Evolutionary conservation across 495 filamentous ascomycete genomes (phyloP).

Genomic region (Parathielavia hyrcaniae): DNA sequence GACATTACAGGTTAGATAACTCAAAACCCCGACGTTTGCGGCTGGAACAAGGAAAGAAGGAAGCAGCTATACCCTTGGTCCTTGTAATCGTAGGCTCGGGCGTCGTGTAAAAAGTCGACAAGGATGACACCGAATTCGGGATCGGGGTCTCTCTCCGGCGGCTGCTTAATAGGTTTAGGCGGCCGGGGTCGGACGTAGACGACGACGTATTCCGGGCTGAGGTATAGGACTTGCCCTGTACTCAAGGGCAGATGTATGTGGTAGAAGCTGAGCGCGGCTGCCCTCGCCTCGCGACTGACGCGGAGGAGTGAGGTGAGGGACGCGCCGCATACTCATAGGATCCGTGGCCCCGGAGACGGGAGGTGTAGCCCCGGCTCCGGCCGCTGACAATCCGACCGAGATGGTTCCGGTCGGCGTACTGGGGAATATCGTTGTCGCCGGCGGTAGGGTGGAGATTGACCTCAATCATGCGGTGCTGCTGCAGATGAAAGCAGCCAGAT

Average conservation of each 20-base stretch:
- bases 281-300: not conserved
- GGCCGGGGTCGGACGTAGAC: not conserved
- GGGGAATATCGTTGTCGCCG: not conserved
- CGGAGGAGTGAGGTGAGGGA: not conserved
- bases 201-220: not conserved
- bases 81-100: no score
- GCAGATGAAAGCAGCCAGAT: not conserved
- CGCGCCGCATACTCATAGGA: not conserved
- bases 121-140: not conserved
- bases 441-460: not conserved
- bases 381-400: conserved; percentile 1
- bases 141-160: not conserved
- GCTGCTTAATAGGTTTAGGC: not conserved
- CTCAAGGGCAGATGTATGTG: not conserved
- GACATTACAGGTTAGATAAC: conserved; percentile 1
- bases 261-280: not conserved
- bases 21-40: not conserved
- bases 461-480: not conserved
- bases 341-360: not conserved
- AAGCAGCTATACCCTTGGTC: no score
- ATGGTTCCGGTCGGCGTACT: not conserved
- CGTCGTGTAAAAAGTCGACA: not conserved
- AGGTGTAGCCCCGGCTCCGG: not conserved
- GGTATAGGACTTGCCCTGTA: not conserved
- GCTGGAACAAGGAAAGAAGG: not conserved